phyloP scores from a whole-genome alignment of 169 alveolate species.

The Cryptosporidium andersoni region DNA sequence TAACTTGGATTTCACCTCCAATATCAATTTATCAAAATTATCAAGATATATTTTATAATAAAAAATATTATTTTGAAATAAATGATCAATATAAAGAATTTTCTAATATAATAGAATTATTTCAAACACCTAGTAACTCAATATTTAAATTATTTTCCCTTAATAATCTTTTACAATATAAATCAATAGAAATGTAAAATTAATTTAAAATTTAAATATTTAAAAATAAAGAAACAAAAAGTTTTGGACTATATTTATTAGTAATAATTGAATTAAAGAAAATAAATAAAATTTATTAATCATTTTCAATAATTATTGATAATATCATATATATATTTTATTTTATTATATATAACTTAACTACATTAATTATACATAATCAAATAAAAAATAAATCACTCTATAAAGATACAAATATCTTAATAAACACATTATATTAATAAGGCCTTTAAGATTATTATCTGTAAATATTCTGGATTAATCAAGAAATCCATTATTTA shows the following conservation, averaged over 20 bases:
- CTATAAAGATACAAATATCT: too few species aligned
- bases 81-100: background rate
- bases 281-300: background rate
- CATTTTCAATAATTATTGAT: too few species aligned
- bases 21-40: background rate
- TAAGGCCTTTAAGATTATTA: too few species aligned
- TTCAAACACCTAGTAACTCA: background rate
- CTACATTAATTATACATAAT: too few species aligned
- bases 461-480: too few species aligned
- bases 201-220: background rate
- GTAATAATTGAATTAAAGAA: too few species aligned
- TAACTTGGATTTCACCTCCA: slow-evolving; percentile 54
- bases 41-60: background rate
- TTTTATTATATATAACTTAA: too few species aligned
- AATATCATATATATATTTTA: too few species aligned
- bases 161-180: background rate
- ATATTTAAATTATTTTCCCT: background rate
- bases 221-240: background rate
- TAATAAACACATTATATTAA: too few species aligned
- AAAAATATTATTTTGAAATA: background rate
- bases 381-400: too few species aligned
- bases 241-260: background rate
- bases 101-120: too few species aligned
- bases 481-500: too few species aligned
- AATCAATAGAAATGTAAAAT: background rate